These are phyloP conservation scores for Penicillium samsonianum DNA, from an alignment of 495 filamentous ascomycete genomes.

Conservation along the genomic window DNA sequence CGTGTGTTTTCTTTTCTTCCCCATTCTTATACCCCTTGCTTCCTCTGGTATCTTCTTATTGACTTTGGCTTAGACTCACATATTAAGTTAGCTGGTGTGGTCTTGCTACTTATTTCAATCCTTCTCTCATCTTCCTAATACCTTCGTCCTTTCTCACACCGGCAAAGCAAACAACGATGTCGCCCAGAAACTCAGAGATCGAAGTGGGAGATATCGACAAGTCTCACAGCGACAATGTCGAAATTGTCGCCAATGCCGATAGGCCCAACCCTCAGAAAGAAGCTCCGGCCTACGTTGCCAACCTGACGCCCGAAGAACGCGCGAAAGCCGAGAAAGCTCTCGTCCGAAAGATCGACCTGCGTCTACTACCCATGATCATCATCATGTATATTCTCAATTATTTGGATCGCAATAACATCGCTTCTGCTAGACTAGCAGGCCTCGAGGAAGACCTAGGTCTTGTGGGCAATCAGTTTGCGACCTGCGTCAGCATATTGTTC, in stretches of 20 bases:
- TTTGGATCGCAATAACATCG: constrained; percentile 67
- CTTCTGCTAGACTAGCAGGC: constrained; percentile 53
- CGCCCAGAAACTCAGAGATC: constrained; percentile 26
- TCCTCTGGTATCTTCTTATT: constrained; percentile 19
- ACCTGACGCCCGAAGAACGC: constrained; percentile 52
- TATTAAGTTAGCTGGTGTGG: not conserved
- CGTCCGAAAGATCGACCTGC: constrained; percentile 63
- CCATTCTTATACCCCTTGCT: constrained; percentile 20
- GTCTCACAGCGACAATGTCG: constrained; percentile 62
- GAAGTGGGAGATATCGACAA: constrained; percentile 48
- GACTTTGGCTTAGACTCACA: not conserved
- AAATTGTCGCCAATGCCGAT: constrained; percentile 38
- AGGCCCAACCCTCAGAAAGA: constrained; percentile 38
- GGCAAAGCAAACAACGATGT: constrained; percentile 18
- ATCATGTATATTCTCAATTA: constrained; percentile 83
- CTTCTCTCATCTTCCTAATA: not conserved
- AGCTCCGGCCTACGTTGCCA: constrained; percentile 53
- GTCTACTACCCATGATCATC: constrained; percentile 62
- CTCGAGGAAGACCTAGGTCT: constrained; percentile 52
- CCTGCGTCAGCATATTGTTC: constrained; percentile 67
- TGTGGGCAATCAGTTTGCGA: constrained; percentile 52
- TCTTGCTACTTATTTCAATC: not conserved
- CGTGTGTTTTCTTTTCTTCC: constrained; percentile 24
- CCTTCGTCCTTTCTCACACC: not conserved
- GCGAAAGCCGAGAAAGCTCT: constrained; percentile 49